phyloP scores from a whole-genome alignment of 108 stramenopile species.

The Pseudonitzschia multistriata region DNA sequence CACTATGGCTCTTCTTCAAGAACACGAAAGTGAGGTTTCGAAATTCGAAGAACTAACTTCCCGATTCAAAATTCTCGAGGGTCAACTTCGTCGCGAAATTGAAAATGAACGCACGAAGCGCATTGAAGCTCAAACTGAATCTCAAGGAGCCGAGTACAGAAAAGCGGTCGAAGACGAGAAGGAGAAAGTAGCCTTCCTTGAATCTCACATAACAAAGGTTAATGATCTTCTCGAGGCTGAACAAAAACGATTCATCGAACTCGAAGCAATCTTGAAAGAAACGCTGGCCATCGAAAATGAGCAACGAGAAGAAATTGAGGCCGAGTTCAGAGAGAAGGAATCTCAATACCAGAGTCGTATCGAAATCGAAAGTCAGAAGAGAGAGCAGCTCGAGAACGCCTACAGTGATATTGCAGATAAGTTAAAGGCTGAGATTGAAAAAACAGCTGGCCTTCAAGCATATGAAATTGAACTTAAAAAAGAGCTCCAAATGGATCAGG shows the following conservation, averaged over 20 bases:
- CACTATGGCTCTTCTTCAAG: slow-evolving; percentile 37
- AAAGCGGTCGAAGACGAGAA: slow-evolving; percentile 17
- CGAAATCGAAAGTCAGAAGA: slow-evolving; percentile 24
- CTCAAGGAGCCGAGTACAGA: slow-evolving; percentile 20
- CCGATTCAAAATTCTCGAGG: slow-evolving; percentile 33
- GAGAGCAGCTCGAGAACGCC: slow-evolving; percentile 17
- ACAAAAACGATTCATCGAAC: slow-evolving; percentile 34
- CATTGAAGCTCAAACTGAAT: slow-evolving; percentile 6
- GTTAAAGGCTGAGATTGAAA: slow-evolving; percentile 26
- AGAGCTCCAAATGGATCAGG: slow-evolving; percentile 17
- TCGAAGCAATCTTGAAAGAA: slow-evolving; percentile 39
- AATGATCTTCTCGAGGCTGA: slow-evolving; percentile 36
- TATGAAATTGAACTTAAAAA: slow-evolving; percentile 28
- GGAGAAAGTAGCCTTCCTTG: slow-evolving; percentile 37
- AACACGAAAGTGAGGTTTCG: slow-evolving; percentile 32
- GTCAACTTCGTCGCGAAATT: slow-evolving; percentile 25
- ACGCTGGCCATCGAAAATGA: slow-evolving; percentile 36
- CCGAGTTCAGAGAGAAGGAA: slow-evolving; percentile 29
- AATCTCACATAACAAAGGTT: slow-evolving; percentile 32
- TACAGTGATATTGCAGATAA: slow-evolving; percentile 18
- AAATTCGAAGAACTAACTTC: slow-evolving; percentile 31
- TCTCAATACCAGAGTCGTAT: slow-evolving; percentile 21
- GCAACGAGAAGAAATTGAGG: slow-evolving; percentile 26
- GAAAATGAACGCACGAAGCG: slow-evolving; percentile 14
- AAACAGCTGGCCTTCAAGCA: slow-evolving; percentile 15